A percentile compares a stretch with the other conserved stretches of the same genome.
These are phyloP conservation scores for Daldinia sp. DNA, from an alignment of 2,329 filamentous ascomycete species.

Conservation along the genomic window DNA sequence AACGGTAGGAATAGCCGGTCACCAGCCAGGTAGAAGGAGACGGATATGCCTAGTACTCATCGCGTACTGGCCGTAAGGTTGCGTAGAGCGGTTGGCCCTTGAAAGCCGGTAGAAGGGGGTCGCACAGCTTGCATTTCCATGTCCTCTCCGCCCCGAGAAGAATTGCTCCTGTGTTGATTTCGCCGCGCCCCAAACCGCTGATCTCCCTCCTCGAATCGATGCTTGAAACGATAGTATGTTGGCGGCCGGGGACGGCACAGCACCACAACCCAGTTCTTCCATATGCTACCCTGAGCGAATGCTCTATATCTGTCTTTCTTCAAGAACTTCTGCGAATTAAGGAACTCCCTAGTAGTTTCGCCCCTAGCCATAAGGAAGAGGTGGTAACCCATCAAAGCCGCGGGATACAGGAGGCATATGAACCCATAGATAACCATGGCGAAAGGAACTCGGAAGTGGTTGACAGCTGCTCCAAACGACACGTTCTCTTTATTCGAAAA, in stretches of 20 bases:
- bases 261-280: slow-evolving; percentile 85
- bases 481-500: slow-evolving; percentile 74
- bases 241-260: slow-evolving; percentile 86
- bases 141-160: slow-evolving; percentile 64
- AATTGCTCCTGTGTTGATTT: slow-evolving; percentile 63
- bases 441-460: slow-evolving; percentile 82
- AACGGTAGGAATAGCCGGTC: background rate
- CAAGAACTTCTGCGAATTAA: slow-evolving; percentile 94
- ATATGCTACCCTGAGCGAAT: slow-evolving; percentile 81
- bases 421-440: slow-evolving; percentile 88
- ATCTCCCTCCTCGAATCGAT: slow-evolving; percentile 80
- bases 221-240: slow-evolving; percentile 90
- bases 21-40: slow-evolving; percentile 15
- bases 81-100: slow-evolving; percentile 64
- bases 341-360: slow-evolving; percentile 95
- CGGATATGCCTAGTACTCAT: slow-evolving; percentile 28
- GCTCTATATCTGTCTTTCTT: slow-evolving; percentile 92
- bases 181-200: slow-evolving; percentile 78
- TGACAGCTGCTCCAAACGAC: slow-evolving; percentile 76
- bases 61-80: slow-evolving; percentile 39
- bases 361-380: slow-evolving; percentile 90
- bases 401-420: slow-evolving; percentile 81
- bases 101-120: slow-evolving; percentile 61
- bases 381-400: slow-evolving; percentile 87
- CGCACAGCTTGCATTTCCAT: slow-evolving; percentile 80